Conservation (phyloP, 1,284 basidiomycete species). For the Phellopilus nigrolimitatus region DNA sequence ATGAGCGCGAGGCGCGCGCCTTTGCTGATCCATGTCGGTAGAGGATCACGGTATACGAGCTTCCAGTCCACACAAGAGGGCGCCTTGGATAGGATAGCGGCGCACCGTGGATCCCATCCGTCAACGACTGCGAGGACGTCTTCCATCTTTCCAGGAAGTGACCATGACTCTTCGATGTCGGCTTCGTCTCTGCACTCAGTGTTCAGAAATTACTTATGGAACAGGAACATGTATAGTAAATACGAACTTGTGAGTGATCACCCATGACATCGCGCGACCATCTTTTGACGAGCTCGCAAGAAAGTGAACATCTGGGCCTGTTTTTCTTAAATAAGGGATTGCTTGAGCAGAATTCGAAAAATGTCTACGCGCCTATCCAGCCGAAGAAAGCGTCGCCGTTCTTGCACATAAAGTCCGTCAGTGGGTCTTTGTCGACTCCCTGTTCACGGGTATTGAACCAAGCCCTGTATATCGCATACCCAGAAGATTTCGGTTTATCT, state of each 20-base stretch:
- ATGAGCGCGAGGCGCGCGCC: conserved; percentile 27
- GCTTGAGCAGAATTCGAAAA: neutral
- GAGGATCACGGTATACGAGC: conserved; percentile 29
- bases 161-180: conserved; percentile 26
- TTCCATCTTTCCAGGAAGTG: conserved; percentile 29
- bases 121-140: conserved; percentile 28
- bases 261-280: conserved; percentile 25
- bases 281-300: conserved; percentile 23
- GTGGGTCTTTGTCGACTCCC: conserved; percentile 27
- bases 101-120: conserved; percentile 30
- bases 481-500: conserved; percentile 28
- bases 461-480: conserved; percentile 29
- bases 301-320: conserved; percentile 28
- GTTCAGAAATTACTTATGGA: neutral
- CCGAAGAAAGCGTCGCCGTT: conserved; percentile 26
- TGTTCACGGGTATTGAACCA: conserved; percentile 27
- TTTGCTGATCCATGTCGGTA: conserved; percentile 30
- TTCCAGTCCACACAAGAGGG: conserved; percentile 31
- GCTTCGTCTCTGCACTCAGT: conserved; percentile 24
- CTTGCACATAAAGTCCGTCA: conserved; percentile 24
- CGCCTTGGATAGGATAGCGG: conserved; percentile 26
- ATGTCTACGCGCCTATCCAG: conserved; percentile 23
- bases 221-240: neutral
- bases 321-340: neutral
- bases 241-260: conserved; percentile 26